A percentile compares a stretch with the other conserved stretches of the same genome.
phyloP scores from a whole-genome alignment of 176 grass and related monocot genomes.

The Pharus latifolius region DNA sequence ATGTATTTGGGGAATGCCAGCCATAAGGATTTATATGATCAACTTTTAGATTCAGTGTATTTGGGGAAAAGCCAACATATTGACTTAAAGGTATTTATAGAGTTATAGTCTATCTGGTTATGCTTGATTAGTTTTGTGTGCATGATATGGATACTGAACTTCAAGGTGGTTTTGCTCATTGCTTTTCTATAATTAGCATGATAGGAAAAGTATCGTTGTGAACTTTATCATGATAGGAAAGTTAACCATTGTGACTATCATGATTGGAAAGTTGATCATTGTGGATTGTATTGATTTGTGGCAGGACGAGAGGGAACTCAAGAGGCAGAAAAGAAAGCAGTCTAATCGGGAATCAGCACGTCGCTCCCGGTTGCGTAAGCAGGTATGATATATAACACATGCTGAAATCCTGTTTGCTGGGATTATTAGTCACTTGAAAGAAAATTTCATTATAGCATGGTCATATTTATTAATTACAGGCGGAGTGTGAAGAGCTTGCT shows the following conservation, averaged over 20 bases:
- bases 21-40: background rate
- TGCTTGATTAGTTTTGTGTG: background rate
- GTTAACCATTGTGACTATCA: no score
- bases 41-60: background rate
- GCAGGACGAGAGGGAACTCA: slow-evolving; percentile 91
- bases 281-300: background rate
- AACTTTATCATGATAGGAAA: background rate
- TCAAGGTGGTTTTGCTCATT: background rate
- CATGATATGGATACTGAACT: background rate
- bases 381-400: slow-evolving; percentile 34
- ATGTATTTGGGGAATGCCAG: background rate
- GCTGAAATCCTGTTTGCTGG: background rate
- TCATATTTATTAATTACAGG: slow-evolving; percentile 29
- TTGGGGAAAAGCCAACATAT: background rate
- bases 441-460: background rate
- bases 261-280: background rate
- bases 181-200: background rate
- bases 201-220: no score
- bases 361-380: slow-evolving; percentile 78
- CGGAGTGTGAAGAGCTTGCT: slow-evolving; percentile 81
- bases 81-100: background rate
- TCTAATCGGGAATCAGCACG: slow-evolving; percentile 96
- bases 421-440: background rate
- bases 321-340: slow-evolving; percentile 89
- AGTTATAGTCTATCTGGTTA: background rate